phyloP scores from a whole-genome alignment of 352 stramenopile species.

The Thraustochytrium striatum region DNA sequence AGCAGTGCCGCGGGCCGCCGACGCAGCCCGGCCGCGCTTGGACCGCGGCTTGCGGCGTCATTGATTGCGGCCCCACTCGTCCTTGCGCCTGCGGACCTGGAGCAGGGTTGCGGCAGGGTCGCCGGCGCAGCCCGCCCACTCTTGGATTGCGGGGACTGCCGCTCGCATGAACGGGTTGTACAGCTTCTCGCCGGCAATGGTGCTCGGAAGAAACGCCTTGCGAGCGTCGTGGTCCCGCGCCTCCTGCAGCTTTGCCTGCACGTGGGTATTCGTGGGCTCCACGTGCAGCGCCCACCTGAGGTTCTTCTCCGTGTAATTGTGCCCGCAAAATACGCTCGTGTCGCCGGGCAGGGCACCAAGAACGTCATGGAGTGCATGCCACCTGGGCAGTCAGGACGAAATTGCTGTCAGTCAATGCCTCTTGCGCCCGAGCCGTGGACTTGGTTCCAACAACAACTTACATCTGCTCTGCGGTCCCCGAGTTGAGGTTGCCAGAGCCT shows the following conservation, averaged over 20 bases:
- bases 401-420: no score
- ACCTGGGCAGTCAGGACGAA: no score
- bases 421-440: no score
- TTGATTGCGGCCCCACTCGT: constrained; percentile 27
- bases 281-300: constrained; percentile 71
- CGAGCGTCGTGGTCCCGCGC: constrained; percentile 49
- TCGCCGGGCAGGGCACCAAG: constrained; percentile 64
- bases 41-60: no score
- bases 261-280: constrained; percentile 67
- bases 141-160: constrained; percentile 67
- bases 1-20: no score
- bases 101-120: constrained; percentile 24
- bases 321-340: constrained; percentile 76
- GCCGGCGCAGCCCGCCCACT: constrained; percentile 36
- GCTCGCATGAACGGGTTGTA: constrained; percentile 56
- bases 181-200: constrained; percentile 52
- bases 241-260: constrained; percentile 67
- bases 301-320: constrained; percentile 81
- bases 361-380: constrained; percentile 69
- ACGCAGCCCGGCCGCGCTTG: not conserved
- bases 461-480: constrained; percentile 73
- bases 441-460: no score
- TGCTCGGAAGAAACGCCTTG: constrained; percentile 65
- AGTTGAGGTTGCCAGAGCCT: constrained; percentile 78
- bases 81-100: constrained; percentile 11